phyloP scores from a whole-genome alignment of 164 flowering plant species.

The Brasenia schreberi region DNA sequence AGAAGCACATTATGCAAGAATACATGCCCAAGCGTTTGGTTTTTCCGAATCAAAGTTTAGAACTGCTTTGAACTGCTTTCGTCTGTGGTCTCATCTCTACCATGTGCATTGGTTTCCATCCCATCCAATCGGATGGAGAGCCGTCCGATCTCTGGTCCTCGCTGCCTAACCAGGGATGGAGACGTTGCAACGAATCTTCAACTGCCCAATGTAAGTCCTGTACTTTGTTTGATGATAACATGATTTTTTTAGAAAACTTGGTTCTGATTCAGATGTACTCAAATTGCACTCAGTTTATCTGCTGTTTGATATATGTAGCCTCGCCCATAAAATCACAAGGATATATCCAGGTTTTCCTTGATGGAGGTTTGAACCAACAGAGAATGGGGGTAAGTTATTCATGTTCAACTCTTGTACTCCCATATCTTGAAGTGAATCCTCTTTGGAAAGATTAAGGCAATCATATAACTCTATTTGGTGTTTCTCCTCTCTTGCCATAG shows the following conservation, averaged over 20 bases:
- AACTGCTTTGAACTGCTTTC: too few species aligned
- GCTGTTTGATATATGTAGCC: background rate
- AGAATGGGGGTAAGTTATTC: conserved; percentile 82
- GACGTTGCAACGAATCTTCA: conserved; percentile 31
- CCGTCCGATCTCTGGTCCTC: conserved; percentile 71
- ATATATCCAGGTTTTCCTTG: conserved; percentile 86
- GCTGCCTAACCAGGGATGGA: conserved; percentile 65
- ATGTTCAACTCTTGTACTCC: conserved; percentile 74
- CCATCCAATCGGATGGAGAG: conserved; percentile 29
- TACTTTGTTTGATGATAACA: background rate
- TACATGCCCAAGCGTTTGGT: too few species aligned
- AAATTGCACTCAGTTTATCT: background rate
- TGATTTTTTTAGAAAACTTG: background rate
- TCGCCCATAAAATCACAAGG: conserved; percentile 48
- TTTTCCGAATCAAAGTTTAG: too few species aligned
- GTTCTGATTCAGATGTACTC: background rate
- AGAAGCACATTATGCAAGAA: too few species aligned
- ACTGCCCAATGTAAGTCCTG: conserved; percentile 34
- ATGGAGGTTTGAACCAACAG: conserved; percentile 98
- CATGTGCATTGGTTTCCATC: too few species aligned
- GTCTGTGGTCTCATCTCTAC: too few species aligned
- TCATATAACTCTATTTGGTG: background rate
- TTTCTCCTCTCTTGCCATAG: background rate
- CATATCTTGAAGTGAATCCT: conserved; percentile 89
- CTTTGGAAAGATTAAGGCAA: conserved; percentile 95